Conservation (phyloP, 176 grass and related monocot species). For the Pontederia crassipes region DNA sequence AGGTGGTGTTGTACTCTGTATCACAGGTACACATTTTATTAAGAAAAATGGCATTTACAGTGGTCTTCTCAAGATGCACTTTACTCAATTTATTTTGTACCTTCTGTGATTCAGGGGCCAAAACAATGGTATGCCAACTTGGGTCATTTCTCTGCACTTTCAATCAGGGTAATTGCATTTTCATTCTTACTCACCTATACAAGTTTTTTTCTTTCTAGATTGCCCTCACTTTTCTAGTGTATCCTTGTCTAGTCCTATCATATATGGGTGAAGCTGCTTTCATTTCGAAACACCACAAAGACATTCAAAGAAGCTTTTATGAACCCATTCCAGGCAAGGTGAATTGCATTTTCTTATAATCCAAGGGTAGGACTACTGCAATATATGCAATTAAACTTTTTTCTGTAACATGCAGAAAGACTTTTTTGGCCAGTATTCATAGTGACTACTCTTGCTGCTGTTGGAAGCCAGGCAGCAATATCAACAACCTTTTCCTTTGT, state of each 20-base stretch:
- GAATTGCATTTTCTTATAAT: too few relatives aligned
- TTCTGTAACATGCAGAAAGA: slow-evolving; percentile 4
- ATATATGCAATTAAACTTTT: not conserved
- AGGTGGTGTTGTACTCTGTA: not conserved
- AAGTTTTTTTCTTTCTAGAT: slow-evolving; percentile 2
- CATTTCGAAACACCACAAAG: slow-evolving; percentile 6
- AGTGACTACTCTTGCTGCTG: slow-evolving; percentile 10
- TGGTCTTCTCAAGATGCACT: not conserved
- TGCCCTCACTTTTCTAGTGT: slow-evolving; percentile 13
- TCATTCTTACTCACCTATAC: not conserved
- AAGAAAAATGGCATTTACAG: not conserved
- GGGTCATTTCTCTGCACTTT: slow-evolving; percentile 6
- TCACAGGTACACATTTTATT: not conserved
- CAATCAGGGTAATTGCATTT: not conserved
- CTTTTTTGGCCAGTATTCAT: slow-evolving; percentile 9
- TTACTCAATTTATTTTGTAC: not conserved
- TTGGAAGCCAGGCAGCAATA: slow-evolving; percentile 15
- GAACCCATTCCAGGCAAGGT: slow-evolving; percentile 6
- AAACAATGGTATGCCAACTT: slow-evolving; percentile 7
- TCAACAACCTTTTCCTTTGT: slow-evolving; percentile 11
- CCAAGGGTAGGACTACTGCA: not conserved
- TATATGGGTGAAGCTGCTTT: slow-evolving; percentile 21
- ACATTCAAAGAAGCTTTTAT: slow-evolving; percentile 9
- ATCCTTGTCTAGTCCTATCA: slow-evolving; percentile 12
- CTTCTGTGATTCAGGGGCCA: not conserved